Percentiles rank a stretch among this genome's conserved stretches.
phyloP scores from a whole-genome alignment of 176 grass and related monocot species.

The Guadua angustifolia region DNA sequence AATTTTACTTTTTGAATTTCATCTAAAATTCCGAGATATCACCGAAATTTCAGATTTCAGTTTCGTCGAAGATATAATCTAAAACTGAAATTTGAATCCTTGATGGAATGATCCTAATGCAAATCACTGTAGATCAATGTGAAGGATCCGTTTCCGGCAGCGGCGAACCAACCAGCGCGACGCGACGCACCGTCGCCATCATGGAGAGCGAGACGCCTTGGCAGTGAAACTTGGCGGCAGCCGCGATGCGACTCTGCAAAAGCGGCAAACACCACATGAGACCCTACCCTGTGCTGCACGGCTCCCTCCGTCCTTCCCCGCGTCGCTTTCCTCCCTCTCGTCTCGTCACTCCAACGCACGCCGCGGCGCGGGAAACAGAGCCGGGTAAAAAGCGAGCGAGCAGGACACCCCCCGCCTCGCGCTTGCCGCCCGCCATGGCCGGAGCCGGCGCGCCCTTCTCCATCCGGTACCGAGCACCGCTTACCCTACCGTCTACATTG shows the following conservation, averaged over 20 bases:
- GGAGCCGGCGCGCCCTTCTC: conserved; percentile 44
- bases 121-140: too few relatives aligned
- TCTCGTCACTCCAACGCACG: neutral
- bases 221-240: neutral
- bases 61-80: too few relatives aligned
- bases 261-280: neutral
- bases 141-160: too few relatives aligned
- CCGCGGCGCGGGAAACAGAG: conserved; percentile 18
- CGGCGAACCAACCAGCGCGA: neutral
- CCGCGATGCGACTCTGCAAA: neutral
- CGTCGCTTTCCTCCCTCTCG: conserved; percentile 18
- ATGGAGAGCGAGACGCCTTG: neutral
- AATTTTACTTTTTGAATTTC: too few relatives aligned
- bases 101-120: too few relatives aligned
- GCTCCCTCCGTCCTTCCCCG: neutral
- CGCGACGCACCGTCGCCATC: neutral
- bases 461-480: conserved; percentile 39
- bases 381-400: neutral
- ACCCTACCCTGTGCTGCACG: neutral
- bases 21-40: too few relatives aligned
- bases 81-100: too few relatives aligned
- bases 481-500: neutral
- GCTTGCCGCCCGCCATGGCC: conserved; percentile 22
- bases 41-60: too few relatives aligned
- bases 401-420: neutral